Evolutionary conservation across 331 rosid species (phyloP).

Genomic region (Quercus tomentella): DNA sequence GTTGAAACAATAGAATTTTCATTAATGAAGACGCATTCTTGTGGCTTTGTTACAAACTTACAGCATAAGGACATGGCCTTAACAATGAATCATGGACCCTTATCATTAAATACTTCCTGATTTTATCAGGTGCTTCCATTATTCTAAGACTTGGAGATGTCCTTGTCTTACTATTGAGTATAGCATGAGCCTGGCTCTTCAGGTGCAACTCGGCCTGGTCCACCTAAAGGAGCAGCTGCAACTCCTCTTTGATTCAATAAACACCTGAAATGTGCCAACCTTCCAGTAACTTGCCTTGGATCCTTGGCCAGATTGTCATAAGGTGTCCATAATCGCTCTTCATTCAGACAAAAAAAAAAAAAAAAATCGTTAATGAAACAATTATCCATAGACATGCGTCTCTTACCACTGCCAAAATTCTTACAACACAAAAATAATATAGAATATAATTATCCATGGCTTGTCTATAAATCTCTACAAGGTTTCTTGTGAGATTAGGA

Average conservation of each 20-base stretch:
- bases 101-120: background rate
- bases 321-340: conserved; percentile 44
- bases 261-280: conserved; percentile 42
- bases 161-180: conserved; percentile 14
- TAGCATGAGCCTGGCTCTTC: conserved; percentile 40
- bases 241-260: conserved; percentile 43
- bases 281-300: conserved; percentile 28
- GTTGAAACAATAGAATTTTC: background rate
- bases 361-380: background rate
- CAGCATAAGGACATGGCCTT: background rate
- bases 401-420: background rate
- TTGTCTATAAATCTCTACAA: background rate
- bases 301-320: conserved; percentile 35
- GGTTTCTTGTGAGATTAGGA: background rate
- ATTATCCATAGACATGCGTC: background rate
- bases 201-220: conserved; percentile 36
- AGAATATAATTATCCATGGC: background rate
- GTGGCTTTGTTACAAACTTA: background rate
- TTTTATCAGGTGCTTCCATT: background rate
- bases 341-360: background rate
- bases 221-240: conserved; percentile 37
- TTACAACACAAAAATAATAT: background rate
- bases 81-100: background rate
- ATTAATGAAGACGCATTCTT: background rate
- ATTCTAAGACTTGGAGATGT: background rate